Evolutionary conservation across 116 monocot genomes (phyloP).

Genomic region (Phalaenopsis hybrid): DNA sequence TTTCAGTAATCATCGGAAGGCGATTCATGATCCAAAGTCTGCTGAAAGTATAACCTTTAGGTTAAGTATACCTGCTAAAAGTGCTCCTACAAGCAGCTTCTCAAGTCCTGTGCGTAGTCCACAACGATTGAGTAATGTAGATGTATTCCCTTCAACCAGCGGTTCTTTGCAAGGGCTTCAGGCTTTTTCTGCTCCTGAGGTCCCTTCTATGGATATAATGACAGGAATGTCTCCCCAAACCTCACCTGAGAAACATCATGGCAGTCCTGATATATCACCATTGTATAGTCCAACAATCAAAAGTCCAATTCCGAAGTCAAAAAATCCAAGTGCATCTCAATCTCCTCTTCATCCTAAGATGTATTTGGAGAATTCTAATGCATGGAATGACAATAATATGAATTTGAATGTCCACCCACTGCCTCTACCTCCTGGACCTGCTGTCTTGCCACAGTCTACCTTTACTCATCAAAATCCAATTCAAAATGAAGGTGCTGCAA

Average conservation of each 20-base stretch:
- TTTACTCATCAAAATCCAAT: conserved; percentile 21
- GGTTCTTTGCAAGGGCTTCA: conserved; percentile 27
- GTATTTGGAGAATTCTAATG: conserved; percentile 33
- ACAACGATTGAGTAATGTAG: conserved; percentile 43
- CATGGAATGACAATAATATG: conserved; percentile 37
- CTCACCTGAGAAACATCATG: conserved; percentile 32
- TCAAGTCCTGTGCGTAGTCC: conserved; percentile 71
- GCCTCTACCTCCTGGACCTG: conserved; percentile 69
- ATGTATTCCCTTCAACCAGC: conserved; percentile 26
- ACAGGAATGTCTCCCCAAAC: conserved; percentile 24
- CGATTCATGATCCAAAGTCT: conserved; percentile 34
- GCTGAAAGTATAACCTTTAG: conserved; percentile 29
- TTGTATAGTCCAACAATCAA: conserved; percentile 33
- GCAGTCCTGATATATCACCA: conserved; percentile 39
- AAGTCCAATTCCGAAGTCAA: conserved; percentile 43
- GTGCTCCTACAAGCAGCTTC: conserved; percentile 66
- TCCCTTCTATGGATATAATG: conserved; percentile 36
- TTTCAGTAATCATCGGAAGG: conserved; percentile 22
- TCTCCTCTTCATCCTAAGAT: conserved; percentile 56
- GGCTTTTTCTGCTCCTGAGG: conserved; percentile 53
- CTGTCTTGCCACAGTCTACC: conserved; percentile 18
- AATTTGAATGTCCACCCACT: conserved; percentile 66
- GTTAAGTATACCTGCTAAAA: conserved; percentile 56
- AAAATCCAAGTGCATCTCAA: conserved; percentile 50
- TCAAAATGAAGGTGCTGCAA: conserved; percentile 30